phyloP scores from a whole-genome alignment of 176 grass and related monocot genomes.

The Musa troglodytarum region DNA sequence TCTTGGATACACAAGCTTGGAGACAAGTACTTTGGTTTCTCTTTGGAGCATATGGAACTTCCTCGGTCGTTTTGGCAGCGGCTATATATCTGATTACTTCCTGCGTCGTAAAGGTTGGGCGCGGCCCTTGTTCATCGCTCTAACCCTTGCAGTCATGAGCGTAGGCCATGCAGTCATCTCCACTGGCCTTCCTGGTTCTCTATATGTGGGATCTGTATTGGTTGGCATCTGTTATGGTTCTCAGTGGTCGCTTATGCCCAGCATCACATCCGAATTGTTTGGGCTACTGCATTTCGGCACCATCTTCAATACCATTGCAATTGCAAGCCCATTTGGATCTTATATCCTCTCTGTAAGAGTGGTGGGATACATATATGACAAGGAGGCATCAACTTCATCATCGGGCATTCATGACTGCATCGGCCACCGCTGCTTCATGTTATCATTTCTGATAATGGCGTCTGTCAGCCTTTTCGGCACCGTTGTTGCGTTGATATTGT shows the following conservation, averaged over 20 bases:
- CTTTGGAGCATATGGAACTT: constrained; percentile 82
- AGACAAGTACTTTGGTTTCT: constrained; percentile 51
- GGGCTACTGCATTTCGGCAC: constrained; percentile 57
- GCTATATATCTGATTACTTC: constrained; percentile 46
- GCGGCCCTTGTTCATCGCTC: constrained; percentile 44
- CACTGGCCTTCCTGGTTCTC: constrained; percentile 34
- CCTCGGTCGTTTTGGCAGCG: constrained; percentile 48
- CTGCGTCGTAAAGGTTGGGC: constrained; percentile 29
- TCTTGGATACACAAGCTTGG: constrained; percentile 45
- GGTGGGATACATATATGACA: constrained; percentile 57
- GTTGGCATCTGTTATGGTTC: constrained; percentile 61
- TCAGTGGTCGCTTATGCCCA: constrained; percentile 75
- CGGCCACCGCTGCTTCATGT: constrained; percentile 51
- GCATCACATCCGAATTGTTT: constrained; percentile 65
- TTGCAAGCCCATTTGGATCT: constrained; percentile 63
- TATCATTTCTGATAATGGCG: constrained; percentile 62
- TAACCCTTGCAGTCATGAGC: constrained; percentile 42
- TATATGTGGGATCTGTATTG: constrained; percentile 50
- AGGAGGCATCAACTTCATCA: constrained; percentile 26
- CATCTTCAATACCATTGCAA: constrained; percentile 56
- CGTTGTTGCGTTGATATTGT: constrained; percentile 29
- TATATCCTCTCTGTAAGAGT: constrained; percentile 61
- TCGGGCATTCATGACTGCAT: constrained; percentile 20
- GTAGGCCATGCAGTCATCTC: constrained; percentile 45
- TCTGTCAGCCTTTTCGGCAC: constrained; percentile 33